Evolutionary conservation across 495 filamentous ascomycete genomes (phyloP).

Genomic region (Tuber borchii): DNA sequence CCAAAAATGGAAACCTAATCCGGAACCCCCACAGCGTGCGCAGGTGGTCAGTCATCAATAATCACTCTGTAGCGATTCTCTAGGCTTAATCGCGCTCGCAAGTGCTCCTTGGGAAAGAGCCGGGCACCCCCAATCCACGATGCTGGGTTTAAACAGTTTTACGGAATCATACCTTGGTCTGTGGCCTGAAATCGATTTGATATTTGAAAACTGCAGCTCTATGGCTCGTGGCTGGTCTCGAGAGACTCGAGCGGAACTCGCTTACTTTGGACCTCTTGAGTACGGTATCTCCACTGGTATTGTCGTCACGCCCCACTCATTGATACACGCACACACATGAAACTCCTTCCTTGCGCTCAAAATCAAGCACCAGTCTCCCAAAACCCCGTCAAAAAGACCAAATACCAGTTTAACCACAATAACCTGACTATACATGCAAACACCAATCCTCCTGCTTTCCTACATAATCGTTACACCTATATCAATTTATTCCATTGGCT

Average conservation of each 20-base stretch:
- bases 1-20: neutral
- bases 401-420: neutral
- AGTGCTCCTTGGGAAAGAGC: neutral
- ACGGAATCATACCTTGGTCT: neutral
- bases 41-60: neutral
- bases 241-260: neutral
- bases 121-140: too few species aligned
- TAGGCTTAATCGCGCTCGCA: neutral
- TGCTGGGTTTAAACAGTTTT: too few species aligned
- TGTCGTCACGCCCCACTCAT: neutral
- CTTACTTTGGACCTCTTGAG: neutral
- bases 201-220: neutral
- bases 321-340: neutral
- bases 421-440: neutral
- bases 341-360: neutral
- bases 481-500: slow-evolving; percentile 24
- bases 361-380: neutral
- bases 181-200: neutral
- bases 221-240: neutral
- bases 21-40: neutral
- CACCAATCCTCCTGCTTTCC: neutral
- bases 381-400: neutral
- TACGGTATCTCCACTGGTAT: neutral
- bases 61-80: neutral
- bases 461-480: neutral